Evolutionary conservation across 2,329 filamentous ascomycete species (phyloP).

Genomic region (Nemania sp.): DNA sequence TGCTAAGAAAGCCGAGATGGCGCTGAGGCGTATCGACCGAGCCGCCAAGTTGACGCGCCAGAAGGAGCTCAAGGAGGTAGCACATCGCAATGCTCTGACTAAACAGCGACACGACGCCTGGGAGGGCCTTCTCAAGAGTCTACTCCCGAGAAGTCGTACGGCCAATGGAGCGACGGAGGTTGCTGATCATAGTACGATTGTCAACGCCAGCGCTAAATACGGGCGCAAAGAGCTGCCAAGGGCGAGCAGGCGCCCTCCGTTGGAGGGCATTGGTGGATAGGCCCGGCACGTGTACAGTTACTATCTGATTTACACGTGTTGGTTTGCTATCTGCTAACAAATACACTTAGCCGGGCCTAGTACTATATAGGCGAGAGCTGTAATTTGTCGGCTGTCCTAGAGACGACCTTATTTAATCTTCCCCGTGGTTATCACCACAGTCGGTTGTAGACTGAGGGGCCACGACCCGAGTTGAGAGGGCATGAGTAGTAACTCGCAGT

Average conservation of each 20-base stretch:
- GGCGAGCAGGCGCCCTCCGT: constrained; percentile 56
- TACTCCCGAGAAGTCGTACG: constrained; percentile 57
- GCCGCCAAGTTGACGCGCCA: constrained; percentile 74
- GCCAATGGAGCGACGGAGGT: constrained; percentile 61
- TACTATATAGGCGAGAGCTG: neutral
- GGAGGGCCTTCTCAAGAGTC: constrained; percentile 70
- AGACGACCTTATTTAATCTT: neutral
- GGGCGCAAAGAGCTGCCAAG: constrained; percentile 66
- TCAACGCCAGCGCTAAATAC: constrained; percentile 67
- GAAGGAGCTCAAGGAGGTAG: constrained; percentile 70
- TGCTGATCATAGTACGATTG: constrained; percentile 73
- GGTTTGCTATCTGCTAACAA: neutral
- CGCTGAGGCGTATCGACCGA: constrained; percentile 68
- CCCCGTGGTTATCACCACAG: neutral
- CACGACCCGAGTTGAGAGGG: neutral
- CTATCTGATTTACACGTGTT: neutral
- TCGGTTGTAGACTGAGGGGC: neutral
- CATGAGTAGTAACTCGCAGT: neutral
- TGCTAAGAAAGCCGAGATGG: constrained; percentile 72
- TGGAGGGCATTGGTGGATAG: constrained; percentile 27
- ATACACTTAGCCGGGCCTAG: neutral
- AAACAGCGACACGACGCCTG: constrained; percentile 70
- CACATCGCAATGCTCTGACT: constrained; percentile 64
- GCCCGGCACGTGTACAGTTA: constrained; percentile 8
- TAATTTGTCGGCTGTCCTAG: neutral